Base-by-base conservation (phyloP, 768 basidiomycete genomes). In the Lactifluus rugatus region DNA sequence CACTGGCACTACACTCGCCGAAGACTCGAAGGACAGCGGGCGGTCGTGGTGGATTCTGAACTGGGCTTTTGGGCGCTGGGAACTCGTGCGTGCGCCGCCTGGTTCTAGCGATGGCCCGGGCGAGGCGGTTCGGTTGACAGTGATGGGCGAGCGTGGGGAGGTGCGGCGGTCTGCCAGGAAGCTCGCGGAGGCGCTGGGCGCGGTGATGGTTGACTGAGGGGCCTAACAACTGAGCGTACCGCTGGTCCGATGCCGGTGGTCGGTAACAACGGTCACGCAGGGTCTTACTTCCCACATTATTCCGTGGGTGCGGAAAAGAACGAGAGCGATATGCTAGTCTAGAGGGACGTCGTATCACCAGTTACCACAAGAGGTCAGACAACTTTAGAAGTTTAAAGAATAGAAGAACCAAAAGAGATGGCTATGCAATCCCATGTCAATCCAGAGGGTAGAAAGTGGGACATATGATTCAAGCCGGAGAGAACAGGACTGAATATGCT, bases 61-160 rank as follows among this genome's bases (percentile, higher is more conserved):
- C 68, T 97, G 92, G 91, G 93, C 93, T 7, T 97, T 96, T 72
- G 90, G 90, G 14, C 80, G 93, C 41, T 84, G 80, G 67, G 89
- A 93, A 26, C 71, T 86, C 41, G 77, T 83, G 11, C 74, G 65
- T 19, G 62, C 71, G 37, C 69, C 45, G 13, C 8, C 46, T 21
- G 2, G 23, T 17, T 42, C 32, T 19, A 31, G 28, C 3, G 28
- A 31, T 9, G 3, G 28, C 6, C 6, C 28, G 3, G 67, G 64
- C 11, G 75, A 70, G 4, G 72, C 75, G 5, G 66, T 92, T 23
- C 74, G 77, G 54, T 62, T 95, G 68, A 95, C 92, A n/a, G 78
- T 89, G 28, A 97, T 97, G 94, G 93, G 93, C 9, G 87, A 89
- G 68, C 76, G 85, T 45, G 92, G 91, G 13, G 89, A 93, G 69